Evolutionary conservation across 768 basidiomycete genomes (phyloP).

Genomic region (Suillus tomentosus): DNA sequence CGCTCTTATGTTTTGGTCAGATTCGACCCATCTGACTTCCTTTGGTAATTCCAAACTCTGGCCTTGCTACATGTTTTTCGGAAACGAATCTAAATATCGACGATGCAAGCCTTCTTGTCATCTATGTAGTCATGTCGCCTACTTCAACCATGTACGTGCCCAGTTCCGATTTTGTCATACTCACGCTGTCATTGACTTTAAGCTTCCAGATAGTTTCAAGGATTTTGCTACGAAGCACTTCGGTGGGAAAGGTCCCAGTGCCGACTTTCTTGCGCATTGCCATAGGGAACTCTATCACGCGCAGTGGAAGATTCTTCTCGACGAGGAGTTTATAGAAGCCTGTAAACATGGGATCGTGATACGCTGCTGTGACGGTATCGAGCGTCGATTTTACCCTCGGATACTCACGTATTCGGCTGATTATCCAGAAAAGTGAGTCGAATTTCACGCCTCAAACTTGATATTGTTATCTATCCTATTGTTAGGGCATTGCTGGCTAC

Average conservation of each 20-base stretch:
- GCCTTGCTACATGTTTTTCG: constrained; percentile 28
- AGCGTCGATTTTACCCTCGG: constrained; percentile 21
- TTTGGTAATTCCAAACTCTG: constrained; percentile 33
- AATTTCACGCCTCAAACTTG: no score
- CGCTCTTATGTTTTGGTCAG: constrained; percentile 34
- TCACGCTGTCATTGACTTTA: not conserved
- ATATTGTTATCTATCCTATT: not conserved
- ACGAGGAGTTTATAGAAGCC: no score
- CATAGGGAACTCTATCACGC: no score
- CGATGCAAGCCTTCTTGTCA: constrained; percentile 20
- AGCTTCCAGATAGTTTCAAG: constrained; percentile 21
- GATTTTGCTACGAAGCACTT: constrained; percentile 15
- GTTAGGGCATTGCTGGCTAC: constrained; percentile 25
- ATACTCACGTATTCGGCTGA: constrained; percentile 36
- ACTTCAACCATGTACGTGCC: constrained; percentile 14
- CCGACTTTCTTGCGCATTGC: constrained; percentile 2
- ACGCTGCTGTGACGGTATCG: constrained; percentile 15
- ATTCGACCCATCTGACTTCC: constrained; percentile 33
- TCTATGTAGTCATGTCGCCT: constrained; percentile 16
- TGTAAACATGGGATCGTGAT: constrained; percentile 14
- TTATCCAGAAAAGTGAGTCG: constrained; percentile 37
- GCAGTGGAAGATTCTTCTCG: no score
- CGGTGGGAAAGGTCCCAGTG: constrained; percentile 6
- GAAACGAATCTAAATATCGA: constrained; percentile 24
- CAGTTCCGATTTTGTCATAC: not conserved